Evolutionary conservation across 257 asterid species (phyloP).

Genomic region (Eucommia ulmoides): DNA sequence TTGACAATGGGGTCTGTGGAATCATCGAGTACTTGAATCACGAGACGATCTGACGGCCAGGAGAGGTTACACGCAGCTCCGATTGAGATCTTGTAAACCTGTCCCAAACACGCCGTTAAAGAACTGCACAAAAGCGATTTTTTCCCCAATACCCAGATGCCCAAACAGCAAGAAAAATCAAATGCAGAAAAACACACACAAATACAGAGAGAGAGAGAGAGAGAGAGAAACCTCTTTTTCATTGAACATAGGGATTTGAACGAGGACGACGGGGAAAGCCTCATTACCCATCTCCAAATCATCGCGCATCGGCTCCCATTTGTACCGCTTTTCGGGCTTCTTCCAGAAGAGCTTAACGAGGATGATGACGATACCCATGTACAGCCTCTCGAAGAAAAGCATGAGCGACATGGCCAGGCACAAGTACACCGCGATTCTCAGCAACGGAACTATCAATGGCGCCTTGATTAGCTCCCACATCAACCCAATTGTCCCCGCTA

Average conservation of each 20-base stretch:
- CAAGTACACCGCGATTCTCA: conserved; percentile 45
- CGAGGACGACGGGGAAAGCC: conserved; percentile 56
- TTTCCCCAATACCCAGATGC: neutral
- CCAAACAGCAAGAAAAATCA: neutral
- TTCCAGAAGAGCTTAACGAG: conserved; percentile 75
- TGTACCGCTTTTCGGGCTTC: conserved; percentile 73
- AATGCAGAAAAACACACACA: conserved; percentile 19
- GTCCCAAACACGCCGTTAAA: conserved; percentile 5
- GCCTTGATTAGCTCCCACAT: conserved; percentile 79
- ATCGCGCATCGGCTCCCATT: conserved; percentile 61
- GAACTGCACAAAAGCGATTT: neutral
- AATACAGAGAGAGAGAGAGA: neutral
- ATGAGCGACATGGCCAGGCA: conserved; percentile 78
- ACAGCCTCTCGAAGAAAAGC: conserved; percentile 84
- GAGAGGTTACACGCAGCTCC: conserved; percentile 95
- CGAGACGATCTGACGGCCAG: conserved; percentile 88
- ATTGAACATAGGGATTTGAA: conserved; percentile 94
- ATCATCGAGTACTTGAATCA: conserved; percentile 87
- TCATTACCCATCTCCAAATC: conserved; percentile 58
- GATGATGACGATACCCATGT: conserved; percentile 82
- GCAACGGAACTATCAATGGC: conserved; percentile 67
- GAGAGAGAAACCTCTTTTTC: conserved; percentile 48
- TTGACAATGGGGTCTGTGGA: no score
- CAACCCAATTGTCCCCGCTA: conserved; percentile 51
- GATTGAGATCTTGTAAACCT: conserved; percentile 92